Evolutionary conservation across 2,329 filamentous ascomycete genomes (phyloP), one percentile per base, ranked within the genome.

Genomic region (Sporothrix globosa): DNA sequence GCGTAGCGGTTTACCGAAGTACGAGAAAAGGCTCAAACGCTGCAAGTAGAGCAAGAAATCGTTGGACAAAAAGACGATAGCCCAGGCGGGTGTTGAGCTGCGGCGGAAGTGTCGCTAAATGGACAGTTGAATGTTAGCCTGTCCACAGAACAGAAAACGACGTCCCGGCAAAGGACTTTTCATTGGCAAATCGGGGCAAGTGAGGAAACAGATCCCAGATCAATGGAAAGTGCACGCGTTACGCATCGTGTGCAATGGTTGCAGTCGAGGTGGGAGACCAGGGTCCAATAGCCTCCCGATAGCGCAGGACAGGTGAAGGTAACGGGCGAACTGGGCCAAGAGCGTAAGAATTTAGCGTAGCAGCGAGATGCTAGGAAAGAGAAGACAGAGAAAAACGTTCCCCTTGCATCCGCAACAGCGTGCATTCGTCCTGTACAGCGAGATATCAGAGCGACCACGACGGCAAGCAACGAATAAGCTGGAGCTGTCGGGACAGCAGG

Each of bases 361-460:
- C 34, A 41, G 50, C 19, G 13, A 46, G 41, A 34, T 10, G 34
- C 56, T 34, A 34, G 11, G 41, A 44, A 7, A 41, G 6, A 60
- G 21, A 17, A 34, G 53, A 6, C 13, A 7, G 14, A 17, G 10
- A 44, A 5, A 44, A 41, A 41, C 4, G 53, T 4, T 24, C 67
- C 67, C 67, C 67, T 69, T 68, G 67, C 67, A 68, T 58, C 48
- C 60, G 41, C 53, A 60, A 21, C 41, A 60, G 67, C 53, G 41
- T 60, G 53, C 41, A 44, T 9, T 34, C 34, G 34, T 34, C 0
- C 34, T 34, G 34, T 9, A 34, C 63, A 52, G 63, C 63, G 39
- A 66, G 41, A 46, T 46, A 50, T 52, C 63, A 52, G 27, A 39
- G 19, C 60, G 30, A 14, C 48, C 34, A 58, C 54, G 24, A 58